Conservation (phyloP, 2,329 filamentous ascomycete genomes). For the Calonectria ilicicola region DNA sequence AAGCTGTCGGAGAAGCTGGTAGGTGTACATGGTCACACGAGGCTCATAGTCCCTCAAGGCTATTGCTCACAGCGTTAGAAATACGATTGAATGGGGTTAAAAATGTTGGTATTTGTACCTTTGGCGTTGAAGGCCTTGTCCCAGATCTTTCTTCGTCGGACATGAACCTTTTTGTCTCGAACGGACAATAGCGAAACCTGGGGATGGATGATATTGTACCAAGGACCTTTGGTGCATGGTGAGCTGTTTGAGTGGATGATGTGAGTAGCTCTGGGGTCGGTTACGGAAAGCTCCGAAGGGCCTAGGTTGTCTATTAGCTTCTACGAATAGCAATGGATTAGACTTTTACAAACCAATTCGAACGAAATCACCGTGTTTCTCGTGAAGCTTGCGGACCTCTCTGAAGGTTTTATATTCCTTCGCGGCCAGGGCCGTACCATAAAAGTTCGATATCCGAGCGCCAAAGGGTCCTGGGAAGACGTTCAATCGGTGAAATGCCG, state of each 20-base stretch:
- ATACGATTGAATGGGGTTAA: neutral
- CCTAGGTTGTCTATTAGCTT: neutral
- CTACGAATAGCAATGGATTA: fast-evolving
- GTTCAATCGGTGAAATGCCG: slow-evolving; percentile 24
- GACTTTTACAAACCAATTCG: slow-evolving; percentile 21
- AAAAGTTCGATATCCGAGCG: slow-evolving; percentile 18
- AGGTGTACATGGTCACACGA: slow-evolving; percentile 19
- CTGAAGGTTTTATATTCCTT: slow-evolving; percentile 21
- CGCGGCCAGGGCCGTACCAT: neutral
- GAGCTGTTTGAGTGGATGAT: slow-evolving; percentile 26
- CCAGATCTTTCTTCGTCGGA: slow-evolving; percentile 27
- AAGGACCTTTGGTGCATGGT: slow-evolving; percentile 15
- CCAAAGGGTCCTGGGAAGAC: slow-evolving; percentile 29
- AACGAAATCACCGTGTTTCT: slow-evolving; percentile 30
- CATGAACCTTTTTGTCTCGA: slow-evolving; percentile 23
- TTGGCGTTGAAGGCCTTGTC: slow-evolving; percentile 33
- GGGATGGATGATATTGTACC: slow-evolving; percentile 26
- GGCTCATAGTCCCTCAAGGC: slow-evolving; percentile 29
- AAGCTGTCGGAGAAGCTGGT: slow-evolving; percentile 2
- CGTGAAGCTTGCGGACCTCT: slow-evolving; percentile 26
- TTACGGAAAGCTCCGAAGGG: slow-evolving; percentile 23
- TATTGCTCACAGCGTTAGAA: neutral
- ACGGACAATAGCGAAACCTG: slow-evolving; percentile 13
- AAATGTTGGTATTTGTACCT: neutral
- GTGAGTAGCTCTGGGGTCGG: slow-evolving; percentile 23